Evolutionary conservation across 768 basidiomycete species (phyloP), one percentile per base, ranked within the genome.

Genomic region (Calvatia gigantea): DNA sequence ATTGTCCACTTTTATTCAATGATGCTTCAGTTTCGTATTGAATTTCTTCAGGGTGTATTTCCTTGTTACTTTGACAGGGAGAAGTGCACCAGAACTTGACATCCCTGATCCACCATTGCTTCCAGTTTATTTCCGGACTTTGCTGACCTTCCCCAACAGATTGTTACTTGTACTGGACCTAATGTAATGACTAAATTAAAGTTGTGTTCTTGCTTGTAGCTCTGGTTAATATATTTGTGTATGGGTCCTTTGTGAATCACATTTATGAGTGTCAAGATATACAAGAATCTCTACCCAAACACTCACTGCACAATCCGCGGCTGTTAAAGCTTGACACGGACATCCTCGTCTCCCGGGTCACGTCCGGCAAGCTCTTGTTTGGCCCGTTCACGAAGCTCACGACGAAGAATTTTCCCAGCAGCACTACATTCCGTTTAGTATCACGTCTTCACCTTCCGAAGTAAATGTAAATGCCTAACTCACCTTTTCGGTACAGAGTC

Each of bases 41-140:
- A 90, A 91, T 91, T 91, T 91, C 89, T 91, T 91, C 89, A 91
- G 75, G 89, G 89, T 84, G 86, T 72, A 88, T 52, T 87, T 86
- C 84, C 82, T 75, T 65, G 61, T 60, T 57, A 51, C 58, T 56
- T 63, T 60, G 55, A 54, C 56, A 28, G 61, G 58, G 61, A 68
- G 85, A 86, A 81, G 78, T 73, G 89, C 89, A 87, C 87, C 89
- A 86, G 65, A 82, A 79, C 48, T 84, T 87, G 88, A 88, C 85
- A 76, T 71, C 62, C 70, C 77, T 80, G 77, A 80, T 57, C 51
- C 57, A 57, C 52, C 19, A 48, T 25, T 42, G 28, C n/a, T 3
- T 9, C 17, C 45, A 51, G 45, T 2, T 23, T 55, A n/a, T 41
- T 48, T 29, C 54, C 33, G 39, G 44, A 12, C n/a, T 6, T 29